Conservation (phyloP, 345 rosid species). For the Streptanthus diversifolius region DNA sequence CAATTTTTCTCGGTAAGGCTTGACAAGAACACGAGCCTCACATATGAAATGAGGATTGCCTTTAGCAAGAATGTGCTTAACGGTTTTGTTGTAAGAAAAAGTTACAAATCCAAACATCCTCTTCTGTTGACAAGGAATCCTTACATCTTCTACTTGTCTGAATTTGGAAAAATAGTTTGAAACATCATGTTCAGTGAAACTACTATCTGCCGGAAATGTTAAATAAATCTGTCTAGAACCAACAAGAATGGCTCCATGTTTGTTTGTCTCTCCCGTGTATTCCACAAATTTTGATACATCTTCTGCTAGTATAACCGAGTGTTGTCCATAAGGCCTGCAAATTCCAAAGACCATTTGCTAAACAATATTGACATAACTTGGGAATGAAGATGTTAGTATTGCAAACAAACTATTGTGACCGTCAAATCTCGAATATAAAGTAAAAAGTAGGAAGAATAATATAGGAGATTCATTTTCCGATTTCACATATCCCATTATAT, state of each 20-base stretch:
- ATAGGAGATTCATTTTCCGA: no score
- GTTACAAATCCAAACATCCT: constrained; percentile 92
- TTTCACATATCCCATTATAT: no score
- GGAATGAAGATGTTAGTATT: background rate
- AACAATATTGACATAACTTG: background rate
- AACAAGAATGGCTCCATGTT: constrained; percentile 52
- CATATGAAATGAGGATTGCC: constrained; percentile 93
- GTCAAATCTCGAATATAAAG: no score
- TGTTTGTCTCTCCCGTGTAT: constrained; percentile 46
- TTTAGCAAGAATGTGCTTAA: constrained; percentile 62
- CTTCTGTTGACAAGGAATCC: constrained; percentile 92
- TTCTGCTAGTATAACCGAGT: constrained; percentile 76
- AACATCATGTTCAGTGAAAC: constrained; percentile 76
- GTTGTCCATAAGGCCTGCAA: constrained; percentile 91
- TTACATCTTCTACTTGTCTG: constrained; percentile 86
- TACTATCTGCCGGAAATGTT: constrained; percentile 70
- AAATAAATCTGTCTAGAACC: constrained; percentile 86
- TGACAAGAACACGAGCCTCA: constrained; percentile 88
- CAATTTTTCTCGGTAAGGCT: constrained; percentile 86
- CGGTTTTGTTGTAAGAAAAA: constrained; percentile 62
- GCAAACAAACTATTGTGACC: no score
- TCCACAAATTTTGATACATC: constrained; percentile 65
- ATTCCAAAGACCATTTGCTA: background rate
- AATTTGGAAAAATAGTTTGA: constrained; percentile 71
- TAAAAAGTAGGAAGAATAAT: no score